Evolutionary conservation across 768 basidiomycete genomes (phyloP).

Genomic region (Megacollybia marginata): DNA sequence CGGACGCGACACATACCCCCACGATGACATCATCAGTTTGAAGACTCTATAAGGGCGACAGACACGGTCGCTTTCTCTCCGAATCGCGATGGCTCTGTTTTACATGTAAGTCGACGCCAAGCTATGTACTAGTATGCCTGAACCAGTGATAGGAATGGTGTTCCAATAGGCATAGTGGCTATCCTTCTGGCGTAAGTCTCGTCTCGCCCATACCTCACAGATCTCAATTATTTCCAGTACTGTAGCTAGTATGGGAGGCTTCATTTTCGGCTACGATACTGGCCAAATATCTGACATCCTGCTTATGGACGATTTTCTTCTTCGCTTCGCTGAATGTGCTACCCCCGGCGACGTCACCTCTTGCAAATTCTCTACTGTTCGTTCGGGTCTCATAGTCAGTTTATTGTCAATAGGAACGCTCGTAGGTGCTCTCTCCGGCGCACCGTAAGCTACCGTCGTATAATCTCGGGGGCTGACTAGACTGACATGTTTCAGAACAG

Average conservation of each 20-base stretch:
- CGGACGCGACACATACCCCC: too few species aligned
- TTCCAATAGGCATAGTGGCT: slow-evolving; percentile 55
- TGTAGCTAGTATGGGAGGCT: slow-evolving; percentile 60
- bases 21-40: too few species aligned
- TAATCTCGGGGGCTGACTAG: background rate
- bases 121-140: background rate
- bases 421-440: slow-evolving; percentile 53
- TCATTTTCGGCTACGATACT: slow-evolving; percentile 65
- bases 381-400: slow-evolving; percentile 63
- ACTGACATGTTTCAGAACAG: slow-evolving; percentile 28
- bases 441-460: slow-evolving; percentile 35
- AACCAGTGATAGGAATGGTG: slow-evolving; percentile 35
- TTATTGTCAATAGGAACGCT: slow-evolving; percentile 67
- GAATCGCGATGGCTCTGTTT: background rate
- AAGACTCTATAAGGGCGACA: too few species aligned
- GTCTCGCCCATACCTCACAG: too few species aligned
- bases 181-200: slow-evolving; percentile 55
- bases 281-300: slow-evolving; percentile 76
- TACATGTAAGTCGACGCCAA: slow-evolving; percentile 2
- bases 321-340: slow-evolving; percentile 51
- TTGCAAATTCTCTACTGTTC: slow-evolving; percentile 48
- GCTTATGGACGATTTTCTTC: slow-evolving; percentile 61
- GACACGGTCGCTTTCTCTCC: too few species aligned
- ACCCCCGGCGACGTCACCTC: slow-evolving; percentile 28
- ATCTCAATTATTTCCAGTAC: too few species aligned